Evolutionary conservation across 1,284 basidiomycete species (phyloP).

Genomic region (Tausonia pullulans): DNA sequence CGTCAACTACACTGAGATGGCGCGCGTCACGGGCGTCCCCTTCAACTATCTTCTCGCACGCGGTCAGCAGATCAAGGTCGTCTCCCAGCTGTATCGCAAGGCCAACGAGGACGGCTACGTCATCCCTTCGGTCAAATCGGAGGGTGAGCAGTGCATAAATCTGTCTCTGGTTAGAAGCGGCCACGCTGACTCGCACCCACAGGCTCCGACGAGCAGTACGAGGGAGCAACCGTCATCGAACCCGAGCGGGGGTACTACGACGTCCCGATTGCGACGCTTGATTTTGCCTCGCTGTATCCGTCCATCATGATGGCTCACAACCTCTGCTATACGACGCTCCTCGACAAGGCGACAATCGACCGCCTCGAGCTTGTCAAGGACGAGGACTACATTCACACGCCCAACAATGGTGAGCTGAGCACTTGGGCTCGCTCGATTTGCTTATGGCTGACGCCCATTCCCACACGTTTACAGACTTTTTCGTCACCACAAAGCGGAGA

Average conservation of each 20-base stretch:
- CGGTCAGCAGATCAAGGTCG: slow-evolving; percentile 91
- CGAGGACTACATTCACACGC: slow-evolving; percentile 61
- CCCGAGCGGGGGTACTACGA: slow-evolving; percentile 89
- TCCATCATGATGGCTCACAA: slow-evolving; percentile 99
- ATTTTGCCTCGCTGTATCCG: slow-evolving; percentile 93
- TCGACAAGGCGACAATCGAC: slow-evolving; percentile 66
- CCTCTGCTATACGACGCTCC: slow-evolving; percentile 83
- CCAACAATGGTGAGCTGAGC: slow-evolving; percentile 63
- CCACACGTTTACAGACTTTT: slow-evolving; percentile 51
- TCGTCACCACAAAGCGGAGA: slow-evolving; percentile 56
- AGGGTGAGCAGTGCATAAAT: slow-evolving; percentile 43
- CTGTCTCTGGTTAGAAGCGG: background rate
- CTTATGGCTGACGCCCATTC: slow-evolving; percentile 1
- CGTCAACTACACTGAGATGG: slow-evolving; percentile 91
- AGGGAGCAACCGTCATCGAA: slow-evolving; percentile 94
- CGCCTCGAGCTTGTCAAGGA: slow-evolving; percentile 64
- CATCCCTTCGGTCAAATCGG: slow-evolving; percentile 67
- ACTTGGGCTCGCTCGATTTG: background rate
- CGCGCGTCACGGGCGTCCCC: slow-evolving; percentile 92
- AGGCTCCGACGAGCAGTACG: slow-evolving; percentile 88
- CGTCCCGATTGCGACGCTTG: slow-evolving; percentile 84
- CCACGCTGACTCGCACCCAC: background rate
- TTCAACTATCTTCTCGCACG: slow-evolving; percentile 86
- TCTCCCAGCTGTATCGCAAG: slow-evolving; percentile 82
- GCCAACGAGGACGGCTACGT: slow-evolving; percentile 80